phyloP scores from a whole-genome alignment of 257 asterid genomes.

The Penstemon davidsonii region DNA sequence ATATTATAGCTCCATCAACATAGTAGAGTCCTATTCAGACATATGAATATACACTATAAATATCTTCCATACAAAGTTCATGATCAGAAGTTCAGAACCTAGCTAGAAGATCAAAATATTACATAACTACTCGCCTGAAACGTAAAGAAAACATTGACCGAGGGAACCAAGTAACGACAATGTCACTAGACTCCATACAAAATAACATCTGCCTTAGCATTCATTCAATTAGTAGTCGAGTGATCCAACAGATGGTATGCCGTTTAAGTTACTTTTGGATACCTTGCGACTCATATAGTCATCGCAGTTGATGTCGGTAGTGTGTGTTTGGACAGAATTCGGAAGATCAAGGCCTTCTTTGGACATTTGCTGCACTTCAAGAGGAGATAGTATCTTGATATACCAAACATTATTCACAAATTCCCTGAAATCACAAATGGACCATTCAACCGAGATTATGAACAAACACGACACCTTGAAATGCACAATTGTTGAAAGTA shows the following conservation, averaged over 20 bases:
- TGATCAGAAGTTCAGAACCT: constrained; percentile 7
- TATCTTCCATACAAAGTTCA: constrained; percentile 25
- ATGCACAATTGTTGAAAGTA: background rate
- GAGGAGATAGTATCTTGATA: constrained; percentile 89
- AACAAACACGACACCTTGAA: background rate
- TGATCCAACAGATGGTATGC: constrained; percentile 71
- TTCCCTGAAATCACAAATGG: constrained; percentile 50
- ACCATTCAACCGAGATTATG: background rate
- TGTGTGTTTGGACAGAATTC: constrained; percentile 41
- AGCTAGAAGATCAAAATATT: constrained; percentile 26
- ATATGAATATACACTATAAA: constrained; percentile 27
- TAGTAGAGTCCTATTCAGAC: constrained; percentile 27
- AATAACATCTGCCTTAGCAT: constrained; percentile 2
- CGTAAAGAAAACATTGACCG: constrained; percentile 19
- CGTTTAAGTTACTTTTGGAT: constrained; percentile 50
- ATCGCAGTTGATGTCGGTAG: constrained; percentile 46
- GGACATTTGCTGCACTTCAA: constrained; percentile 93
- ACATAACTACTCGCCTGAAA: constrained; percentile 20
- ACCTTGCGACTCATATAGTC: constrained; percentile 52
- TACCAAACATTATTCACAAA: constrained; percentile 81
- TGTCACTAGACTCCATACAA: background rate
- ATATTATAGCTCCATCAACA: constrained; percentile 14
- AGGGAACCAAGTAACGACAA: background rate
- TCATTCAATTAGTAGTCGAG: constrained; percentile 51
- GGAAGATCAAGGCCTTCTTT: constrained; percentile 77